Evolutionary conservation across 768 basidiomycete genomes (phyloP), one percentile per base, ranked within the genome.

Genomic region (Grammothele lineata): DNA sequence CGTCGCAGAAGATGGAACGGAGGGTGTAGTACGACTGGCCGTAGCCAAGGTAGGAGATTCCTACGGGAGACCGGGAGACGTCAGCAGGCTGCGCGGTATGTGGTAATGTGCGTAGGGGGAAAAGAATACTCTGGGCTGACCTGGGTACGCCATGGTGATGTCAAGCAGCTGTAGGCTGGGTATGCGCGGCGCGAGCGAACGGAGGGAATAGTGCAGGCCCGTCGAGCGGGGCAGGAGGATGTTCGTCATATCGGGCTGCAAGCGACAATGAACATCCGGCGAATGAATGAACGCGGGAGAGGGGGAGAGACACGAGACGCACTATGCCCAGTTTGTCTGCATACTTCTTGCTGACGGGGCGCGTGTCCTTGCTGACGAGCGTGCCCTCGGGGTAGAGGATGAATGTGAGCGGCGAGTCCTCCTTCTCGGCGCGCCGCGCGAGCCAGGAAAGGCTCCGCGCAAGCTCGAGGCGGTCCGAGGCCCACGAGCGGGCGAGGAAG

Each of bases 361-460:
- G 68, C 4, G 94, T 98, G 51, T 92, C 73, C 52, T 79, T 76
- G 64, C 90, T 92, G 12, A 94, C 86, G 22, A 98, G 83, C 4
- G 95, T 97, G 24, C 96, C 96, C 64, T 99, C 96, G 0, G 96
- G 96, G 63, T 94, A 98, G 37, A 97, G 74, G 45, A 97, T 72
- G 57, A 95, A 80, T 51, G 85, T 83, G 35, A 96, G 71, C 0
- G 91, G 86, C 21, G 74, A 79, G 52, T 85, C 76, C 59, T 80
- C 73, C 41, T 75, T 66, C 58, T 86, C 78, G n/a, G 86, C 83
- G 25, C 75, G 75, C 42, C 72, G 74, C 1, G 85, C 92, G 12
- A 95, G 70, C 35, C 77, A 71, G 0, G 83, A 78, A 18, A 96
- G 75, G 47, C 80, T 75, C 18, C 71, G 66, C 22, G 82, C 76